Conservation (phyloP, 495 filamentous ascomycete genomes). For the Penicillium cinerascens region DNA sequence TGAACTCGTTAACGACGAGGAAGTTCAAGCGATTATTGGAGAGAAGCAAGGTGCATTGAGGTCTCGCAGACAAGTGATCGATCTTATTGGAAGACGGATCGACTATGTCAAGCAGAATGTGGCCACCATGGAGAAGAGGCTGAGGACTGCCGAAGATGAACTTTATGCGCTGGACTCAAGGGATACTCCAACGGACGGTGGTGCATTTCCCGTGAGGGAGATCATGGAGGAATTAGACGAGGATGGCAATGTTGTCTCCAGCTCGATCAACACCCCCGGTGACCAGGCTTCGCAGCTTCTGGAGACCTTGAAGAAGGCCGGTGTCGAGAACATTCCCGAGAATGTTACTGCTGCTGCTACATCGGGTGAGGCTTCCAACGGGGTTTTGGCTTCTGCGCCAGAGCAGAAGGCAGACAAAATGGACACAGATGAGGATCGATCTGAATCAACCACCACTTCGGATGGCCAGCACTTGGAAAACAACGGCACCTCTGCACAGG, state of each 20-base stretch:
- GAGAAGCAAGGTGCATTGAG: constrained; percentile 25
- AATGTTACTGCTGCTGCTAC: constrained; percentile 3
- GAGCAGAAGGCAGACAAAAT: neutral
- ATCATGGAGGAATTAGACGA: constrained; percentile 93
- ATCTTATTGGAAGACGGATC: constrained; percentile 68
- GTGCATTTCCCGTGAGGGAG: constrained; percentile 66
- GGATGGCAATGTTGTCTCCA: constrained; percentile 76
- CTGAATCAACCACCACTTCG: neutral
- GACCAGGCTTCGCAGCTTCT: constrained; percentile 59
- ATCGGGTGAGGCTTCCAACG: neutral
- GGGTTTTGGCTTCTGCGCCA: neutral
- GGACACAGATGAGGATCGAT: neutral
- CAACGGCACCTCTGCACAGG: neutral
- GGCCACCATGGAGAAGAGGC: constrained; percentile 56
- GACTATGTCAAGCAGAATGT: constrained; percentile 89
- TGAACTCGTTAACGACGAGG: constrained; percentile 54
- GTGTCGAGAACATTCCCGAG: constrained; percentile 52
- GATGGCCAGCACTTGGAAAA: neutral
- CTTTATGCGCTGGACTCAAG: constrained; percentile 47
- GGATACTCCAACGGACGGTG: constrained; percentile 21
- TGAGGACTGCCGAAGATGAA: constrained; percentile 65
- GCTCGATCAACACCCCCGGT: constrained; percentile 55
- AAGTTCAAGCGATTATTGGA: constrained; percentile 40
- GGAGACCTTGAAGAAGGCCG: constrained; percentile 67
- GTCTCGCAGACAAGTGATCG: constrained; percentile 60